These are phyloP conservation scores for Veloporphyrellus conicus DNA, from an alignment of 1,284 basidiomycete genomes.

Conservation along the genomic window DNA sequence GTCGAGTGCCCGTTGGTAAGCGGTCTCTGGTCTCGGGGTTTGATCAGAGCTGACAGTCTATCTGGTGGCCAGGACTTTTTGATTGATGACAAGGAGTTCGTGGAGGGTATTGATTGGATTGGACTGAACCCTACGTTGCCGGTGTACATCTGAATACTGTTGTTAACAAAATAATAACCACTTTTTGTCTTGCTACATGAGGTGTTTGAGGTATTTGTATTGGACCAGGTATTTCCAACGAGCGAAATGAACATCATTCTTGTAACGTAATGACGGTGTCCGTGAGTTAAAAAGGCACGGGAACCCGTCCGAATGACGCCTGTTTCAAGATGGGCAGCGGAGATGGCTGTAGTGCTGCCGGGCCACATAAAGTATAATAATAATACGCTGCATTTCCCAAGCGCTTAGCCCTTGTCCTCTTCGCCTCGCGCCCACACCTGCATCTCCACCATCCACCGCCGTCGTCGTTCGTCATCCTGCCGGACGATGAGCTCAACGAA, in stretches of 20 bases:
- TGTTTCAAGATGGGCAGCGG: too few species aligned
- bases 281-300: too few species aligned
- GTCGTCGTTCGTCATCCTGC: constrained; percentile 12
- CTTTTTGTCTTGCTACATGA: too few species aligned
- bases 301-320: too few species aligned
- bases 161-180: too few species aligned
- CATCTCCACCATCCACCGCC: constrained; percentile 1
- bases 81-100: constrained; percentile 71
- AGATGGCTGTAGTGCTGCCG: too few species aligned
- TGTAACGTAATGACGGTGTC: too few species aligned
- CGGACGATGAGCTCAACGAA: constrained; percentile 31
- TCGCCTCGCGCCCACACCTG: neutral
- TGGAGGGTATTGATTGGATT: constrained; percentile 68
- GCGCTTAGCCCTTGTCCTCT: neutral
- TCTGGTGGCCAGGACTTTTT: constrained; percentile 61
- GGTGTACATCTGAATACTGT: constrained; percentile 62
- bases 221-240: too few species aligned
- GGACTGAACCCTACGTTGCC: constrained; percentile 72
- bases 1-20: constrained; percentile 72
- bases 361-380: too few species aligned
- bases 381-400: neutral
- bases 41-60: constrained; percentile 12
- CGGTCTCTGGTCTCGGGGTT: constrained; percentile 1
- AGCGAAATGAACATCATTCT: too few species aligned
- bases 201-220: too few species aligned